phyloP scores from a whole-genome alignment of 1,284 basidiomycete genomes.

The Jaminaea rosea region DNA sequence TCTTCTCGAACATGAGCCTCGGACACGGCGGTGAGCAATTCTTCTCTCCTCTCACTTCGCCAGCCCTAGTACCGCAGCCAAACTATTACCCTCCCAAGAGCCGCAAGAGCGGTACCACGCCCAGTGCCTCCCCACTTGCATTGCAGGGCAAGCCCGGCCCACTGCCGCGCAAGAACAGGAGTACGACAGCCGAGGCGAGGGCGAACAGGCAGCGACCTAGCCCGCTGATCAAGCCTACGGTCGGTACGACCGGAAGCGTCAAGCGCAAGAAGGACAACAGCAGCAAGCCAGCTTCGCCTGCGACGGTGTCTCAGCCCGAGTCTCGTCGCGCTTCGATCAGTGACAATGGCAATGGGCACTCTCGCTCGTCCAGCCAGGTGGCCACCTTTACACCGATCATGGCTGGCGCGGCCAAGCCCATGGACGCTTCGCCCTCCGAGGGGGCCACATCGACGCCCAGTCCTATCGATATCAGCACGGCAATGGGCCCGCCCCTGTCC shows the following conservation, averaged over 20 bases:
- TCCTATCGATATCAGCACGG: constrained; percentile 32
- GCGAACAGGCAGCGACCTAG: constrained; percentile 39
- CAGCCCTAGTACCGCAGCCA: constrained; percentile 52
- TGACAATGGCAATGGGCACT: not conserved
- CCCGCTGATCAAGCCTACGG: constrained; percentile 40
- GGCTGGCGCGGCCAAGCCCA: constrained; percentile 10
- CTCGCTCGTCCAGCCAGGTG: not conserved
- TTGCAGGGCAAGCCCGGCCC: constrained; percentile 19
- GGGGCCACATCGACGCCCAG: constrained; percentile 33
- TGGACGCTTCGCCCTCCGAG: constrained; percentile 31
- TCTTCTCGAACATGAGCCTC: constrained; percentile 43
- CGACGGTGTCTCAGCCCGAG: not conserved
- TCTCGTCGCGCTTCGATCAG: not conserved
- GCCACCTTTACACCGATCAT: constrained; percentile 1
- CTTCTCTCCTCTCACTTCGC: constrained; percentile 56
- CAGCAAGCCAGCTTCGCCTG: not conserved
- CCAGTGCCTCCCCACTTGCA: constrained; percentile 27
- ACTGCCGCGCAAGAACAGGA: constrained; percentile 26
- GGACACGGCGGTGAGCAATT: constrained; percentile 49
- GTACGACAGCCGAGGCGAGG: constrained; percentile 29
- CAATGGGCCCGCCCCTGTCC: constrained; percentile 23
- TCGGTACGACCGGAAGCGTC: constrained; percentile 12
- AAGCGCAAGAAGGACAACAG: not conserved
- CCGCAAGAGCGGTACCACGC: constrained; percentile 38
- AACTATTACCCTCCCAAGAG: constrained; percentile 27